These are phyloP conservation scores for Breynia disticha DNA, from an alignment of 441 rosid species.

Conservation along the genomic window DNA sequence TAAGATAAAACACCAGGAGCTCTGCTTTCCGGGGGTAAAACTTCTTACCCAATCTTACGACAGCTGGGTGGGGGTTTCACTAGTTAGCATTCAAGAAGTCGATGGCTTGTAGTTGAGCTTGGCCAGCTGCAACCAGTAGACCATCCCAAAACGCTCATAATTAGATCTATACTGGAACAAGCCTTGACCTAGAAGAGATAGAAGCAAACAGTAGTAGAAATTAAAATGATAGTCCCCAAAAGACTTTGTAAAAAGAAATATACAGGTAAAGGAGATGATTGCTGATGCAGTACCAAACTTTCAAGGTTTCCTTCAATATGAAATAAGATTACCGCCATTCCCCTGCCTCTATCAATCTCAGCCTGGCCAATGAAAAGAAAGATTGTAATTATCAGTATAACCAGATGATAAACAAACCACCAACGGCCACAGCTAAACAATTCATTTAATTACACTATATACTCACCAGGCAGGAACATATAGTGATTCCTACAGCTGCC, in stretches of 20 bases:
- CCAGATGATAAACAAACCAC: constrained; percentile 1
- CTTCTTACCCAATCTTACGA: constrained; percentile 51
- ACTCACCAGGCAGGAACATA: constrained; percentile 93
- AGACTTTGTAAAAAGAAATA: constrained; percentile 18
- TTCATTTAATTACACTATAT: constrained; percentile 20
- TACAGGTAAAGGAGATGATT: neutral
- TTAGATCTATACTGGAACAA: constrained; percentile 65
- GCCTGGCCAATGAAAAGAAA: constrained; percentile 35
- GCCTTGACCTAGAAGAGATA: constrained; percentile 47
- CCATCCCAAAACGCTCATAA: constrained; percentile 86
- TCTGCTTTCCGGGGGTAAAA: constrained; percentile 42
- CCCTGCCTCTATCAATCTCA: constrained; percentile 82
- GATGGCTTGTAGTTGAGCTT: constrained; percentile 34
- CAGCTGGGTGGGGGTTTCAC: constrained; percentile 18
- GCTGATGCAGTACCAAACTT: constrained; percentile 45
- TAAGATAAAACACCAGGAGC: constrained; percentile 22
- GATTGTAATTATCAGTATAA: constrained; percentile 9
- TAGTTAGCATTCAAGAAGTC: constrained; percentile 51
- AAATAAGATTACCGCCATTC: constrained; percentile 86
- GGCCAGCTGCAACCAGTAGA: constrained; percentile 96
- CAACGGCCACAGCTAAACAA: constrained; percentile 16
- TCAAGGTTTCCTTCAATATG: constrained; percentile 73
- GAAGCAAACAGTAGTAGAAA: constrained; percentile 15
- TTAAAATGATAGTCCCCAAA: constrained; percentile 10
- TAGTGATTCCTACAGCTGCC: constrained; percentile 52